Conservation (phyloP, 2,329 filamentous ascomycete species). For the Bipolaris cookei region DNA sequence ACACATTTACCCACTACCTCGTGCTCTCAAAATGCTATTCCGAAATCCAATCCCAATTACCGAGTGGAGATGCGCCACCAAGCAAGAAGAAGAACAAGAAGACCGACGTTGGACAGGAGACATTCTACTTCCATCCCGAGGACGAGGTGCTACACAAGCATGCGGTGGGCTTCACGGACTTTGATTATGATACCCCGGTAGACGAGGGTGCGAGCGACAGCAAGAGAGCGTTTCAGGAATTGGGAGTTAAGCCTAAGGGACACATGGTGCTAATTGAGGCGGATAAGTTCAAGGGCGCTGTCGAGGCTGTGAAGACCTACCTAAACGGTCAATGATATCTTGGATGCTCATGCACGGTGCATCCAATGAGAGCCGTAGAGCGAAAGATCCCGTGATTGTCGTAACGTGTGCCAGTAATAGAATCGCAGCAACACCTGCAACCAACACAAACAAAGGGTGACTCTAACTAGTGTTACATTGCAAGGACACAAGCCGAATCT, state of each 20-base stretch:
- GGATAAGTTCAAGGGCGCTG: constrained; percentile 73
- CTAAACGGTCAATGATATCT: constrained; percentile 54
- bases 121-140: constrained; percentile 94
- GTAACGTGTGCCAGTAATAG: neutral
- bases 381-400: neutral
- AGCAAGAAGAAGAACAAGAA: constrained; percentile 53
- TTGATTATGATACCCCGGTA: constrained; percentile 77
- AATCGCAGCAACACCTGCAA: neutral
- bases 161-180: constrained; percentile 72
- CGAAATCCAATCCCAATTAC: constrained; percentile 82
- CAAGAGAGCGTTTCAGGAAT: constrained; percentile 91
- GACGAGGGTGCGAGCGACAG: constrained; percentile 85
- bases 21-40: constrained; percentile 91
- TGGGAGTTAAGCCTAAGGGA: constrained; percentile 84
- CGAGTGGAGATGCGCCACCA: constrained; percentile 53
- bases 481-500: constrained; percentile 46
- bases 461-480: constrained; percentile 49
- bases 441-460: constrained; percentile 14
- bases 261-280: constrained; percentile 88
- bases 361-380: neutral
- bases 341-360: neutral
- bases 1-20: constrained; percentile 91
- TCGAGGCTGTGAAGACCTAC: constrained; percentile 78
- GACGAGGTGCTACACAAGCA: constrained; percentile 86
- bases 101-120: constrained; percentile 53